Percentiles rank a stretch among this genome's conserved stretches.
These are phyloP conservation scores for Penicillium ochrochloron DNA, from an alignment of 495 filamentous ascomycete species.

Conservation along the genomic window DNA sequence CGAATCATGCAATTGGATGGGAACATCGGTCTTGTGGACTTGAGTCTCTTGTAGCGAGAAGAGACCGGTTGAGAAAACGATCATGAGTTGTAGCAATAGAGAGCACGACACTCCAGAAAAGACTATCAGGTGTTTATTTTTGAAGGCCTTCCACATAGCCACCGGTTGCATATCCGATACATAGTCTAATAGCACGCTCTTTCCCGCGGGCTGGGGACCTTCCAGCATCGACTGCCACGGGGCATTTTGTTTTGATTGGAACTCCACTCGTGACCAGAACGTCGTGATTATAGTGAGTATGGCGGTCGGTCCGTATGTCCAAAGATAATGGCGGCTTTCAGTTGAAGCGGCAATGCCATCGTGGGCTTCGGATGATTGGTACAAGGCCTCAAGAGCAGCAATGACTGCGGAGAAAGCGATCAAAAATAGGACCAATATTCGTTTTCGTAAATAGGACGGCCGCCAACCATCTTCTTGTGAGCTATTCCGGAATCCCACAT, in stretches of 20 bases:
- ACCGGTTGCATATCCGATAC: conserved; percentile 21
- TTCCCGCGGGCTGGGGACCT: conserved; percentile 10
- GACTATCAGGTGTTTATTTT: conserved; percentile 17
- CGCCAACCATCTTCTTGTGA: conserved; percentile 8
- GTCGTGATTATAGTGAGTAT: conserved; percentile 31
- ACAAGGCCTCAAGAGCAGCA: conserved; percentile 11
- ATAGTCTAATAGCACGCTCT: conserved; percentile 23
- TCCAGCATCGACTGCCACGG: conserved; percentile 35
- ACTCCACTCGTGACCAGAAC: conserved; percentile 35
- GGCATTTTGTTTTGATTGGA: conserved; percentile 30
- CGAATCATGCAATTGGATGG: conserved; percentile 1
- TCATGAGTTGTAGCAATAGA: conserved; percentile 16
- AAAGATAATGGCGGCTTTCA: conserved; percentile 31
- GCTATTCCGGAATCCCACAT: not conserved
- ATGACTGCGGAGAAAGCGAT: conserved; percentile 9
- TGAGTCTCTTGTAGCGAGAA: conserved; percentile 11
- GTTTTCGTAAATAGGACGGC: conserved; percentile 14
- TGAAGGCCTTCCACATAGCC: conserved; percentile 10
- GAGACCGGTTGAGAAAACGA: conserved; percentile 25
- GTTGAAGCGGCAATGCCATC: conserved; percentile 24
- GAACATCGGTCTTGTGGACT: conserved; percentile 1
- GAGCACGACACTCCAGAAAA: conserved; percentile 6
- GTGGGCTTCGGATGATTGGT: conserved; percentile 22
- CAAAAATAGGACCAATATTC: conserved; percentile 12
- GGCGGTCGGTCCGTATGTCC: conserved; percentile 41